Evolutionary conservation across 2,329 filamentous ascomycete genomes (phyloP), one percentile per base, ranked within the genome.

Genomic region (Orbilia ellipsospora): DNA sequence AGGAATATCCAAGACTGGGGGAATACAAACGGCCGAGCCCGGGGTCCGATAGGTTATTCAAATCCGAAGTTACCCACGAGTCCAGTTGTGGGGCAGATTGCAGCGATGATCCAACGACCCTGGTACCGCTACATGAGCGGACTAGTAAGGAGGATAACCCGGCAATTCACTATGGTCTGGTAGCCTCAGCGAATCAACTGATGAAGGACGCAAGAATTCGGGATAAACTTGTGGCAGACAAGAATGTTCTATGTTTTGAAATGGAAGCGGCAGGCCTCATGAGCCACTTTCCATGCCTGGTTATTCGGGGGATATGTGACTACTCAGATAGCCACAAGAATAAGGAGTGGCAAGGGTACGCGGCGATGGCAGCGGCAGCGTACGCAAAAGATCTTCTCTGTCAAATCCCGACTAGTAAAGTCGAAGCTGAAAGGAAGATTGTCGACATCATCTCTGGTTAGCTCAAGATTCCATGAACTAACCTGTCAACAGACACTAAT

Each of bases 21-120:
- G 15, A 20, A 6, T 82, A 80, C 66, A 8, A 68, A 23, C 75
- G 78, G 18, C 81, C 80, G 42, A 74, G 77, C n/a, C 26, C 48
- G 44, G 75, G 42, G 12, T 80, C 66, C 36, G 81, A 83, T 59
- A 78, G 51, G 48, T 70, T 83, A 7, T 83, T 81, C 74, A 28
- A 69, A 55, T 31, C 77, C 40, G 44, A 40, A n/a, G 42, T 79
- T 55, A 36, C 20, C 16, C 57, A 57, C 18, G 48, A 12, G 3
- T 4, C 15, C 5, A 16, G 12, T 18, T 51, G 48, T 16, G n/a
- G 5, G 18, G 18, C 5, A 23, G 8, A 2, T 12, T 51, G 48
- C 20, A 16, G n/a, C 12, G 5, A 16, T 4, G 45, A 63, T 31
- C 62, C 60, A 63, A 63, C 64, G 56, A 68, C 73, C n/a, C 57